Percentiles rank a stretch among this genome's conserved stretches.
These are phyloP conservation scores for Maudiozyma humilis DNA, from an alignment of 1,139 yeast species.

Conservation along the genomic window DNA sequence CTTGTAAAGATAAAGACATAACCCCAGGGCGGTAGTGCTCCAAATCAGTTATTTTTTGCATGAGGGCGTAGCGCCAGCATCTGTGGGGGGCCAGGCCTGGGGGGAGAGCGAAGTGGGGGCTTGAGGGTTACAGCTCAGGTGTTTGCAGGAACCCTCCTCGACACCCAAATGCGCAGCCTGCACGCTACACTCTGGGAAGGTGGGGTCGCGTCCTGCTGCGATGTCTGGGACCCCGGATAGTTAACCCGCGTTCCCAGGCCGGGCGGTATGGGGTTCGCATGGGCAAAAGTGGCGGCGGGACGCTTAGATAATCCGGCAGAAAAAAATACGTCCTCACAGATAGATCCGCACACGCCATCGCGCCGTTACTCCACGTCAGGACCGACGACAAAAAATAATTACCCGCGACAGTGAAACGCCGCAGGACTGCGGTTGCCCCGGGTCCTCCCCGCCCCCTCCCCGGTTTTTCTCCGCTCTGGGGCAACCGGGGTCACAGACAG, in stretches of 20 bases:
- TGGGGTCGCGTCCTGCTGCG: background rate
- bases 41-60: too few species aligned
- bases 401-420: background rate
- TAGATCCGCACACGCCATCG: background rate
- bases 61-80: too few species aligned
- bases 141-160: background rate
- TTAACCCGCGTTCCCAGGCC: background rate
- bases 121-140: too few species aligned
- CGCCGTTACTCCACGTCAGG: background rate
- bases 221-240: background rate
- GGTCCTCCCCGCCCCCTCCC: background rate
- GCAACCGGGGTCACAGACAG: background rate
- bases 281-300: background rate
- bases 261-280: background rate
- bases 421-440: background rate
- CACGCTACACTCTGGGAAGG: background rate
- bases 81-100: too few species aligned
- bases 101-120: too few species aligned
- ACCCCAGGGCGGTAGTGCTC: too few species aligned
- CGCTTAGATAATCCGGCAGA: background rate
- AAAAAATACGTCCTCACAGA: background rate
- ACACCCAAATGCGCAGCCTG: background rate
- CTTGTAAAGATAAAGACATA: too few species aligned
- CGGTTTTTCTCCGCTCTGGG: conserved; percentile 1
- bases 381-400: background rate